Evolutionary conservation across 2,329 filamentous ascomycete species (phyloP).

Genomic region (Bipolaris zeicola): DNA sequence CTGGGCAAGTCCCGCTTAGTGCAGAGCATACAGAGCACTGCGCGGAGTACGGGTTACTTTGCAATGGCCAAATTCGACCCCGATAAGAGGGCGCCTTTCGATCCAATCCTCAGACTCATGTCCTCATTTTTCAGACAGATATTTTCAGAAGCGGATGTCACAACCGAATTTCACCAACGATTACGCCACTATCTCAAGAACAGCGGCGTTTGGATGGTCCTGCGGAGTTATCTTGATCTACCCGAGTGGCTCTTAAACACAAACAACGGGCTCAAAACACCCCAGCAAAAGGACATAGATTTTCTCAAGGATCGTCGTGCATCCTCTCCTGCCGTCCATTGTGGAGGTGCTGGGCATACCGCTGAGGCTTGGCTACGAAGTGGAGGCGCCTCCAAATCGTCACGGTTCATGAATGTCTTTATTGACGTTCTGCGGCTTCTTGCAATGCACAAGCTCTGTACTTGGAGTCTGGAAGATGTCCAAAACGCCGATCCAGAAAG

Average conservation of each 20-base stretch:
- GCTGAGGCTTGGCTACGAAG: slow-evolving; percentile 55
- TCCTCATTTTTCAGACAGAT: slow-evolving; percentile 67
- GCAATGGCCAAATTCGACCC: slow-evolving; percentile 66
- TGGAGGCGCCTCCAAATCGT: slow-evolving; percentile 57
- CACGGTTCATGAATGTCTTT: slow-evolving; percentile 85
- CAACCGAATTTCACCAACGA: slow-evolving; percentile 65
- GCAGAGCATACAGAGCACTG: slow-evolving; percentile 62
- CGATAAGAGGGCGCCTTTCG: slow-evolving; percentile 64
- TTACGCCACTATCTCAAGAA: slow-evolving; percentile 61
- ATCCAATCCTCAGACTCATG: slow-evolving; percentile 65
- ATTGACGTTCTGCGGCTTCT: slow-evolving; percentile 84
- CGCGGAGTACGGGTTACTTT: slow-evolving; percentile 65
- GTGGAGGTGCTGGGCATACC: slow-evolving; percentile 43
- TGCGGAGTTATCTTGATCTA: slow-evolving; percentile 64
- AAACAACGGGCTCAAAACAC: slow-evolving; percentile 27
- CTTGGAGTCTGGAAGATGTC: slow-evolving; percentile 85
- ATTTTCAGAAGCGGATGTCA: slow-evolving; percentile 67
- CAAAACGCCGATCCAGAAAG: slow-evolving; percentile 91
- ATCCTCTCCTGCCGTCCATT: slow-evolving; percentile 46
- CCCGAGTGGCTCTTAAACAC: slow-evolving; percentile 66
- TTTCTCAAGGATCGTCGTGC: slow-evolving; percentile 28
- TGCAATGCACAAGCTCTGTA: slow-evolving; percentile 82
- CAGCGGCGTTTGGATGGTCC: slow-evolving; percentile 58
- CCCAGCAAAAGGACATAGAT: slow-evolving; percentile 33
- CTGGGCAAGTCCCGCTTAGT: slow-evolving; percentile 66